A percentile compares a stretch with the other conserved stretches of the same genome.
These are phyloP conservation scores for Aspergillus luchuensis DNA, from an alignment of 2,329 filamentous ascomycete genomes.

Conservation along the genomic window DNA sequence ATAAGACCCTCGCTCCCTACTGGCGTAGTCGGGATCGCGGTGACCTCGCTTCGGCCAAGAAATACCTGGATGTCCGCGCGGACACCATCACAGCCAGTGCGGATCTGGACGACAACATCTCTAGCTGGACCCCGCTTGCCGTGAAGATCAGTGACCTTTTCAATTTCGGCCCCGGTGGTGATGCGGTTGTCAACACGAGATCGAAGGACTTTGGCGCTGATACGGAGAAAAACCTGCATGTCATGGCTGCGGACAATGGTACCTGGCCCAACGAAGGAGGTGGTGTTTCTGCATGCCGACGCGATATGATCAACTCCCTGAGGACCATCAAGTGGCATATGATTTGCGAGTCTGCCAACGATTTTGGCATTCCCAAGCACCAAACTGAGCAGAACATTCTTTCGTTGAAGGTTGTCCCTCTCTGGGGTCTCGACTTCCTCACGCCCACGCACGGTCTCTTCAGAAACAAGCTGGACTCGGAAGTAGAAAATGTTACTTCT, in stretches of 20 bases:
- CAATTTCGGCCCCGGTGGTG: conserved; percentile 56
- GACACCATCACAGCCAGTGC: conserved; percentile 56
- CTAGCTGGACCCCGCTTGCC: conserved; percentile 55
- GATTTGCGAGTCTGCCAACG: conserved; percentile 57
- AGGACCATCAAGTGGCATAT: conserved; percentile 58
- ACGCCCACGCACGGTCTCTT: conserved; percentile 58
- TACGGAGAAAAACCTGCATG: conserved; percentile 52
- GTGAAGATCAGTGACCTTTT: conserved; percentile 55
- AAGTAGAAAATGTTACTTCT: conserved; percentile 52
- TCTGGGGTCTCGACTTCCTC: conserved; percentile 58
- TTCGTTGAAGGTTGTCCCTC: conserved; percentile 56
- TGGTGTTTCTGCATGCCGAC: conserved; percentile 58
- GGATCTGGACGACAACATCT: conserved; percentile 55
- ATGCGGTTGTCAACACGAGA: conserved; percentile 54
- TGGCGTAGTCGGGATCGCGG: conserved; percentile 50
- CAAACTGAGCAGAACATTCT: conserved; percentile 59
- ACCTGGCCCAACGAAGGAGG: conserved; percentile 58
- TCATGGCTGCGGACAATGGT: conserved; percentile 56
- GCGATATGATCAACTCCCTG: conserved; percentile 58
- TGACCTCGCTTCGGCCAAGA: conserved; percentile 46
- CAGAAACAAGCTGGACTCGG: conserved; percentile 55
- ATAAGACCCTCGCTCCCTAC: conserved; percentile 49
- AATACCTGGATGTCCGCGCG: conserved; percentile 48
- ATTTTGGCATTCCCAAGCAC: conserved; percentile 58
- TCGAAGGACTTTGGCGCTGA: conserved; percentile 53